Conservation (phyloP, 805 yeast species). For the Wickerhamomyces tratensis region DNA sequence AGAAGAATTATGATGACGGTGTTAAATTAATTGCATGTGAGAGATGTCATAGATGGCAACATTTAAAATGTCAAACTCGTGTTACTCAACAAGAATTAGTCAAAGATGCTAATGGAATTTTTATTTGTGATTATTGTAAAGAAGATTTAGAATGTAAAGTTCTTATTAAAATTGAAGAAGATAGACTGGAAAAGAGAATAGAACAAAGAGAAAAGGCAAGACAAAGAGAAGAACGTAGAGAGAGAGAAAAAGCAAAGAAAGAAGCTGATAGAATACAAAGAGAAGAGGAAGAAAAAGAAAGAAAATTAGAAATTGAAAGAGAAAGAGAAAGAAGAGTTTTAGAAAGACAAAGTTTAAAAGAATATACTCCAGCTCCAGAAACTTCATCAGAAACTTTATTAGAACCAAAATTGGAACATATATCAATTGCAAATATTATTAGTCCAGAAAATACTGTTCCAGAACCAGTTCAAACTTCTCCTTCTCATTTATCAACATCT, state of each 20-base stretch:
- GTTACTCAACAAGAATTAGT: constrained; percentile 17
- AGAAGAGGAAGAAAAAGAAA: constrained; percentile 7
- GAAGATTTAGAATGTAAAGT: constrained; percentile 16
- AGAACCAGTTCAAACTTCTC: too few relatives aligned
- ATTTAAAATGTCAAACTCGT: constrained; percentile 24
- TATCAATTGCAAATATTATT: too few relatives aligned
- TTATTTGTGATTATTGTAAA: constrained; percentile 19
- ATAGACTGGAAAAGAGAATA: constrained; percentile 9
- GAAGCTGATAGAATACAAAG: constrained; percentile 6
- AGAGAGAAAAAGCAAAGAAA: constrained; percentile 9
- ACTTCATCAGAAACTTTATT: too few relatives aligned
- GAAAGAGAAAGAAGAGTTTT: constrained; percentile 14
- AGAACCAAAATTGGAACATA: neutral
- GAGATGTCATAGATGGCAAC: constrained; percentile 29
- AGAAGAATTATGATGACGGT: constrained; percentile 26
- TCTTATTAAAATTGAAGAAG: constrained; percentile 11
- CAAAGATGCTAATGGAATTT: constrained; percentile 15
- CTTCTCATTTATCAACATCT: neutral
- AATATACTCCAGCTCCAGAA: neutral
- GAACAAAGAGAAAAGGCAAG: constrained; percentile 14
- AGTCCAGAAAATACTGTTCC: too few relatives aligned
- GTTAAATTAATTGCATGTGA: constrained; percentile 23
- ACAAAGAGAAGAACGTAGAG: constrained; percentile 13
- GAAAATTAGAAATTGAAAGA: constrained; percentile 12
- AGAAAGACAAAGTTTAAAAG: constrained; percentile 6